Evolutionary conservation across 805 yeast genomes (phyloP).

Genomic region (Wickerhamiella azyma): DNA sequence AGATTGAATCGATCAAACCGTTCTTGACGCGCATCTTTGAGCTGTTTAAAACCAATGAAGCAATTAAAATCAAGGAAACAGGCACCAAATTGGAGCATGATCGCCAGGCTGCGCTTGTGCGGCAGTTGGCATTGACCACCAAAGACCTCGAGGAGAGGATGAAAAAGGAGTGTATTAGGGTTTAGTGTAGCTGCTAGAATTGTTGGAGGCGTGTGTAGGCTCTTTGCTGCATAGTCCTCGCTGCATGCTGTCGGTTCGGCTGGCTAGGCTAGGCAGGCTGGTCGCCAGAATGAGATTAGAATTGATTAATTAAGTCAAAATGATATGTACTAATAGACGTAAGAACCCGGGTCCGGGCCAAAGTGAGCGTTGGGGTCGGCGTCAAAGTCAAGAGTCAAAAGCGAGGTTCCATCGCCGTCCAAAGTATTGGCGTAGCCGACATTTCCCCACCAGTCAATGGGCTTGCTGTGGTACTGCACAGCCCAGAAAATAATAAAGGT

Average conservation of each 20-base stretch:
- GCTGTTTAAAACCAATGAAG: constrained; percentile 31
- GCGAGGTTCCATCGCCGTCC: constrained; percentile 12
- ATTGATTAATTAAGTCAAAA: not conserved
- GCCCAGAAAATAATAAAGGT: constrained; percentile 43
- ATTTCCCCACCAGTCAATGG: constrained; percentile 54
- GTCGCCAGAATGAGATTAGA: not conserved
- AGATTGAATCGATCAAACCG: constrained; percentile 15
- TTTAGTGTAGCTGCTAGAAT: too few relatives aligned
- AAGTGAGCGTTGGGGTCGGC: not conserved
- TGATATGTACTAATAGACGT: not conserved
- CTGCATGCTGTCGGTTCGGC: not conserved
- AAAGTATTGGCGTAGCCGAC: constrained; percentile 16
- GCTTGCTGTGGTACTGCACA: constrained; percentile 30
- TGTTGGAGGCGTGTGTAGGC: too few relatives aligned
- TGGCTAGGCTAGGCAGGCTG: too few relatives aligned
- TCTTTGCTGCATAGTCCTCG: too few relatives aligned
- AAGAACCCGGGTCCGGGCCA: not conserved
- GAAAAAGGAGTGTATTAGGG: not conserved
- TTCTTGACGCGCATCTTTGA: constrained; percentile 19
- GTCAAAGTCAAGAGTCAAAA: not conserved
- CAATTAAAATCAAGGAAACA: constrained; percentile 39
- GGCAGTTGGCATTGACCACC: not conserved
- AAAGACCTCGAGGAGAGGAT: not conserved
- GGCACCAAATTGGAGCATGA: constrained; percentile 60
- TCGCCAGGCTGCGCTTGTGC: constrained; percentile 7